Evolutionary conservation across 768 basidiomycete species (phyloP), one percentile per base, ranked within the genome.

Genomic region (Amanita polypyramis): DNA sequence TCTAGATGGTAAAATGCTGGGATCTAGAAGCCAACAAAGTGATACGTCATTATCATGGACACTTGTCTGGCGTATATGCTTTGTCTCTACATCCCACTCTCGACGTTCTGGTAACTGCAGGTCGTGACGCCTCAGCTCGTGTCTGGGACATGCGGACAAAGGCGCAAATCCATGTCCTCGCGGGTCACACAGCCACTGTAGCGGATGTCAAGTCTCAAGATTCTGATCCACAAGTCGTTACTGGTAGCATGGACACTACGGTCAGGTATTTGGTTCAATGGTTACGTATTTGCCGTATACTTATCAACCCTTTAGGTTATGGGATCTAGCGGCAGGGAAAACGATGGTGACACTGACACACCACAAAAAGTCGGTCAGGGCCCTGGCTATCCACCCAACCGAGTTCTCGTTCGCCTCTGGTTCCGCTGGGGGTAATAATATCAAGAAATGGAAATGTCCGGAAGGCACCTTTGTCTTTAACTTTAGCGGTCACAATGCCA

Each of bases 111-210:
- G 92, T 97, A 38, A 99, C 96, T 0, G 80, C 87, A 3, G 96
- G 96, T 35, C 83, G 96, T 56, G 96, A 99, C 58, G 93, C 96
- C 6, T 92, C 91, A 8, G 95, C 94, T 1, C 81, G 96, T 49
- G 94, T 97, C 0, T 99, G 96, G 96, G 96, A 99, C 61, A 98
- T 99, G 95, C 81, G 96, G 33, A 95, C 94, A 27, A 95, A 97
- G 60, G 87, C 93, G 8, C 90, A 92, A 60, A 89, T 98, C 43
- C 91, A 96, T 62, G 85, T 93, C 36, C 75, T 99, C 19, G 69
- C 88, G 0, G 96, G 96, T 1, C 96, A 99, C 66, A 94, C 91
- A 0, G 92, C 78, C 17, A 99, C 96, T 0, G 85, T 99, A 38
- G 91, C 94, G 4, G 90, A 92, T 58, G 94, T 99, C 19, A 85